These are phyloP conservation scores for Candida krabiensis DNA, from an alignment of 805 yeast species.

Conservation along the genomic window DNA sequence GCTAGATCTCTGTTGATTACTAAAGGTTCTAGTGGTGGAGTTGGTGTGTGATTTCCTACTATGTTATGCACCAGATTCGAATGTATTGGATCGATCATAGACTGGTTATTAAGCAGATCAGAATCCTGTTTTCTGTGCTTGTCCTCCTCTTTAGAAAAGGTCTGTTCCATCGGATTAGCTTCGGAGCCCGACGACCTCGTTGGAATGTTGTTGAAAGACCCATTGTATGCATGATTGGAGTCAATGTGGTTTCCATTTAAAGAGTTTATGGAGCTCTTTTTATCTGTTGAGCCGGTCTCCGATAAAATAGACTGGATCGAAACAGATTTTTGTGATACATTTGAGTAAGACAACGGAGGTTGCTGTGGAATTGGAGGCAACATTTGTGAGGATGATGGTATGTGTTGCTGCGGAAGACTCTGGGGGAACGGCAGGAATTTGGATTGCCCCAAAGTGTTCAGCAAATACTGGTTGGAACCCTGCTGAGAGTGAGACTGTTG, in stretches of 20 bases:
- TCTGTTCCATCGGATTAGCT: neutral
- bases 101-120: conserved; percentile 2
- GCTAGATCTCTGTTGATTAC: conserved; percentile 23
- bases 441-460: conserved; percentile 1
- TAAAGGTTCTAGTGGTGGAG: conserved; percentile 30
- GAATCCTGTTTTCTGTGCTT: neutral
- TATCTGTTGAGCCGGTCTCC: neutral
- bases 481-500: neutral
- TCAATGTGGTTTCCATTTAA: neutral
- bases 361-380: conserved; percentile 5
- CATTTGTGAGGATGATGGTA: conserved; percentile 1
- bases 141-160: neutral
- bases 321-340: conserved; percentile 6
- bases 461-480: neutral
- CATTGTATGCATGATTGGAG: neutral
- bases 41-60: conserved; percentile 30
- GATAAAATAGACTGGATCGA: conserved; percentile 16
- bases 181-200: neutral
- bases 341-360: conserved; percentile 8
- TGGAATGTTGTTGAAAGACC: neutral
- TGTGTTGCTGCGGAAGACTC: neutral
- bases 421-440: conserved; percentile 6
- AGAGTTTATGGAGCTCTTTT: neutral
- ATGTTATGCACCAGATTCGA: conserved; percentile 13
- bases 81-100: conserved; percentile 14